Conservation (phyloP, 1,284 basidiomycete species). For the Blastosporella zonata region DNA sequence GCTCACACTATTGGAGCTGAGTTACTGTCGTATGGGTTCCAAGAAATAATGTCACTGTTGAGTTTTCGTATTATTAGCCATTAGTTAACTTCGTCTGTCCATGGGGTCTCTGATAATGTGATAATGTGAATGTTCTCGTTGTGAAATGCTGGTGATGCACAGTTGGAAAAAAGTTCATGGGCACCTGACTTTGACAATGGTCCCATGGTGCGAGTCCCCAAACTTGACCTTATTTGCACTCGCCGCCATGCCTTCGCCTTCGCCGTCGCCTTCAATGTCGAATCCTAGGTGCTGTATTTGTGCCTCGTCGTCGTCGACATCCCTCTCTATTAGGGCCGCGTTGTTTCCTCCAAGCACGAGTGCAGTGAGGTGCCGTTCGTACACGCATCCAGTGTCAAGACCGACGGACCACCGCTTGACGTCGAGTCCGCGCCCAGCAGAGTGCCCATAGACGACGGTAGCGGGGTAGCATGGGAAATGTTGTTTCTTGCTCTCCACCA, state of each 20-base stretch:
- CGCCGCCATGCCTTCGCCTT: conserved; percentile 1
- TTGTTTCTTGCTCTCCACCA: conserved; percentile 21
- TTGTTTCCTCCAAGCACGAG: conserved; percentile 44
- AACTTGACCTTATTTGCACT: conserved; percentile 20
- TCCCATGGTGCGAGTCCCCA: conserved; percentile 26
- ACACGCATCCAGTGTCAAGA: conserved; percentile 78
- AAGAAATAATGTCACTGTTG: no score
- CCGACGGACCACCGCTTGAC: conserved; percentile 78
- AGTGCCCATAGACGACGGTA: conserved; percentile 82
- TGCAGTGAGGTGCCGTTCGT: conserved; percentile 51
- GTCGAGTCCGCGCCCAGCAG: conserved; percentile 73
- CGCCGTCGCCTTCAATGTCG: conserved; percentile 7
- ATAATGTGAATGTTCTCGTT: no score
- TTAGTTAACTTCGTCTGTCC: no score
- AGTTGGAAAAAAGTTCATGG: conserved; percentile 4
- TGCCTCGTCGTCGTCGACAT: conserved; percentile 9
- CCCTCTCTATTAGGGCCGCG: background rate
- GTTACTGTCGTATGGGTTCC: no score
- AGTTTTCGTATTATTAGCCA: no score
- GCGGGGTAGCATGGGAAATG: conserved; percentile 66
- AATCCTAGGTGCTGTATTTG: conserved; percentile 10
- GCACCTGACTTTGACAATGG: conserved; percentile 23
- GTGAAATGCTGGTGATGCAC: no score
- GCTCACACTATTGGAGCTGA: no score
- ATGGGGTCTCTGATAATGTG: no score